Base-by-base conservation (phyloP, 1,139 yeast species). In the Saccharomyces hybrid region DNA sequence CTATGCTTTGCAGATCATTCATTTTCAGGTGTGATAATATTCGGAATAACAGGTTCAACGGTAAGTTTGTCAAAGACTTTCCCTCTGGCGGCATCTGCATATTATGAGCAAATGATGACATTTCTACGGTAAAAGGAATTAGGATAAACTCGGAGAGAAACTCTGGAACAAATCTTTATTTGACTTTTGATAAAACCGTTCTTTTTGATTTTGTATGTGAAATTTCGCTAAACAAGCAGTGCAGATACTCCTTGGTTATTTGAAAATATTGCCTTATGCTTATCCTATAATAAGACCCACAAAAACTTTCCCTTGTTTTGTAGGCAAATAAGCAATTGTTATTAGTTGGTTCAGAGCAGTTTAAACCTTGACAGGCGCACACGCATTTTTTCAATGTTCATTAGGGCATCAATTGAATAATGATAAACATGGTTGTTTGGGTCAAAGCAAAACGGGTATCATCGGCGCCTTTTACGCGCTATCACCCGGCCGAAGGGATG, bases 1-100 rank as follows among this genome's bases (percentile, higher is more conserved):
- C 58, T 6, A 66, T 56, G 51, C 58, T 61, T 42, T 55, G 57
- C 34, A 67, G 53, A 51, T 66, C 69, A 34, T 59, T 56, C 46
- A 61, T 52, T 7, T 59, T 59, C 47, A 67, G 54, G 46, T 56
- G 54, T 11, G 65, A 59, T 14, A 66, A 52, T 38, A 67, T 59
- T 41, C 57, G 59, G 50, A 66, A 58, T 42, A 67, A 47, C 3
- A 66, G 57, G 50, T 63, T 60, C 48, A 67, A 50, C 2, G 70
- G 69, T 28, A 67, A 55, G 44, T 57, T 58, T 28, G 57, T 57
- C 50, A 58, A 31, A 31, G 62, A 56, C 38, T 47, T 51, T 28
- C 50, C 47, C 20, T 34, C 49, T 34, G 48, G 27, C 11, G 28
- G 49, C n/a, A 23, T 38, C 49, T 16, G 38, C 14, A 38, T 11